These are phyloP conservation scores for Chrysoporthe cubensis DNA, from an alignment of 2,329 filamentous ascomycete species.

Conservation along the genomic window DNA sequence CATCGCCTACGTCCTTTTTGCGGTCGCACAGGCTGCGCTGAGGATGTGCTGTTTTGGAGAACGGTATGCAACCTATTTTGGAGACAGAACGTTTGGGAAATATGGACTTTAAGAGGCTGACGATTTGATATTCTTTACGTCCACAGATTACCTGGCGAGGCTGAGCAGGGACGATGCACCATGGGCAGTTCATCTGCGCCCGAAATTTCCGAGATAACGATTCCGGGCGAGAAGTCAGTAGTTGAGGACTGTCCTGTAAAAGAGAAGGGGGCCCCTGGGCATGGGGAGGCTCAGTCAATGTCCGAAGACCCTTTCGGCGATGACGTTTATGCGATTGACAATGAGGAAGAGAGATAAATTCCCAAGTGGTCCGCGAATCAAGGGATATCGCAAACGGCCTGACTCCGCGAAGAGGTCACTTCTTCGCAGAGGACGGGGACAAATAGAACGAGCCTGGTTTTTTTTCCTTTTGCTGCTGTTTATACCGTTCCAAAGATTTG, in stretches of 20 bases:
- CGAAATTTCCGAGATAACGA: neutral
- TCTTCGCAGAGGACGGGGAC: neutral
- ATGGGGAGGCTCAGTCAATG: neutral
- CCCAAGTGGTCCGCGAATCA: neutral
- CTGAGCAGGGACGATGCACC: neutral
- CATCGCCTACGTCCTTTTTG: conserved; percentile 75
- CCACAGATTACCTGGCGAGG: neutral
- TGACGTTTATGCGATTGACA: neutral
- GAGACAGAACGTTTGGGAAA: neutral
- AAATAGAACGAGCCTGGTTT: neutral
- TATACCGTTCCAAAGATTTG: neutral
- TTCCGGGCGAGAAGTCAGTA: neutral
- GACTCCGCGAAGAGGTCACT: conserved; percentile 1
- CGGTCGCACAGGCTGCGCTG: conserved; percentile 67
- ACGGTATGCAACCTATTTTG: neutral
- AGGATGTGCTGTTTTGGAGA: conserved; percentile 50
- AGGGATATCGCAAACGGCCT: neutral
- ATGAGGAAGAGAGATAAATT: neutral
- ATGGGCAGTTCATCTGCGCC: neutral
- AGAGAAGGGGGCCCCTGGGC: neutral
- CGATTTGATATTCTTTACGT: neutral
- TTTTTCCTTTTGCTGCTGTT: too few species aligned
- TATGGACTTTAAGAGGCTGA: neutral
- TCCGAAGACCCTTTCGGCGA: neutral
- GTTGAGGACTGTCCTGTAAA: neutral